These are phyloP conservation scores for Ziziphus jujuba DNA, from an alignment of 306 rosid species.

Conservation along the genomic window DNA sequence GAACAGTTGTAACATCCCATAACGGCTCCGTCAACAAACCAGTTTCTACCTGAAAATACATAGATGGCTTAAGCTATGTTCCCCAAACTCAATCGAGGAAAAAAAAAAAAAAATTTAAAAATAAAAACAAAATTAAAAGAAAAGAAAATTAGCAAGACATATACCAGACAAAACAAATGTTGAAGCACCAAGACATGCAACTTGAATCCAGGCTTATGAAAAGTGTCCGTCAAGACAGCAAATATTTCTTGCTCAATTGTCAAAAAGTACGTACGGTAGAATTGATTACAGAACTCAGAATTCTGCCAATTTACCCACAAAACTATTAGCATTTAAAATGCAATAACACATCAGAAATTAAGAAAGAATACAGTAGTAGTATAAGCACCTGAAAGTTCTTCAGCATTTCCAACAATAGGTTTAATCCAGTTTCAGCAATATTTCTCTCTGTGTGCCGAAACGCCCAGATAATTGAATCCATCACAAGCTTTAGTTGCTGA, in stretches of 20 bases:
- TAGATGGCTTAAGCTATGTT: background rate
- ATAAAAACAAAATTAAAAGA: too few species aligned
- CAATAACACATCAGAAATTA: background rate
- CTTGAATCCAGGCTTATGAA: conserved; percentile 98
- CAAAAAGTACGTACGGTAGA: conserved; percentile 72
- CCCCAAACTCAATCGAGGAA: background rate
- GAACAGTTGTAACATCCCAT: conserved; percentile 73
- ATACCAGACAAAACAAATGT: conserved; percentile 88
- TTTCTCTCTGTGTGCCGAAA: conserved; percentile 97
- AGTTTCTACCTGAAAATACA: conserved; percentile 63
- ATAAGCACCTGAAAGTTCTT: conserved; percentile 89
- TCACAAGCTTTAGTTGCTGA: conserved; percentile 97
- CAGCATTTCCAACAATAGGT: conserved; percentile 75
- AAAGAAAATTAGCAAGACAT: conserved; percentile 19
- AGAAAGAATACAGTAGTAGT: background rate
- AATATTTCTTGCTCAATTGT: conserved; percentile 90
- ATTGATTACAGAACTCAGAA: conserved; percentile 93
- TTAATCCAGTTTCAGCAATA: conserved; percentile 92
- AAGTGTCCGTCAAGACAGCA: conserved; percentile 92
- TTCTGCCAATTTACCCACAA: conserved; percentile 45
- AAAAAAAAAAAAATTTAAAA: background rate
- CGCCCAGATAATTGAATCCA: conserved; percentile 99
- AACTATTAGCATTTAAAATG: conserved; percentile 13
- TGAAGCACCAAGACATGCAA: conserved; percentile 97
- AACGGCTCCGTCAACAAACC: conserved; percentile 84